Conservation (phyloP, 139 green algal species). For the Picochlorum sp. region DNA sequence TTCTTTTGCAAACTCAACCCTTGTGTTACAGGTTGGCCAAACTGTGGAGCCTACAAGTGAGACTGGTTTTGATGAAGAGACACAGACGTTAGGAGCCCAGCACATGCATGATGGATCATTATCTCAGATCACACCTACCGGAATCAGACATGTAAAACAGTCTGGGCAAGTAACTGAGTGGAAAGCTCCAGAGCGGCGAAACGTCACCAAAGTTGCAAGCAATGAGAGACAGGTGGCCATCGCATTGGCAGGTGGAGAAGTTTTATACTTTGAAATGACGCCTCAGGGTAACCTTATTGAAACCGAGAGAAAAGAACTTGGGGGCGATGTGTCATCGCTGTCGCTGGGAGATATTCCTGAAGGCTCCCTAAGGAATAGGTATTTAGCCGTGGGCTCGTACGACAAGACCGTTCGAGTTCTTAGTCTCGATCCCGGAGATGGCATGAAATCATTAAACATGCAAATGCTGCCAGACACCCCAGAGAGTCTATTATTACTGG, state of each 20-base stretch:
- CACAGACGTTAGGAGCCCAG: constrained; percentile 67
- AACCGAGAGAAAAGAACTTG: constrained; percentile 86
- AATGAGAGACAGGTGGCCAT: constrained; percentile 81
- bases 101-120: constrained; percentile 87
- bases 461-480: constrained; percentile 46
- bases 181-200: constrained; percentile 70
- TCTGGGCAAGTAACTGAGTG: constrained; percentile 95
- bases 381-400: constrained; percentile 71
- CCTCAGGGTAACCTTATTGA: constrained; percentile 78
- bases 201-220: constrained; percentile 50
- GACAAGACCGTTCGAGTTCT: constrained; percentile 85
- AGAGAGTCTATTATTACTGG: constrained; percentile 69
- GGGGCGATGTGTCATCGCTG: constrained; percentile 78
- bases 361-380: constrained; percentile 61
- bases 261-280: constrained; percentile 97
- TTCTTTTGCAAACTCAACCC: constrained; percentile 91
- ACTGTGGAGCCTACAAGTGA: constrained; percentile 96
- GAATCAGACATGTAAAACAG: constrained; percentile 84
- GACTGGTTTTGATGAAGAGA: constrained; percentile 81
- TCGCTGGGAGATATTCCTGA: constrained; percentile 75
- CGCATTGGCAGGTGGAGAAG: constrained; percentile 76
- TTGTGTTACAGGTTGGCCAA: constrained; percentile 86
- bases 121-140: constrained; percentile 82
- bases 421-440: constrained; percentile 76
- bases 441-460: constrained; percentile 43